Base-by-base conservation (phyloP, 2,329 filamentous ascomycete species). In the Coniochaeta ligniaria region DNA sequence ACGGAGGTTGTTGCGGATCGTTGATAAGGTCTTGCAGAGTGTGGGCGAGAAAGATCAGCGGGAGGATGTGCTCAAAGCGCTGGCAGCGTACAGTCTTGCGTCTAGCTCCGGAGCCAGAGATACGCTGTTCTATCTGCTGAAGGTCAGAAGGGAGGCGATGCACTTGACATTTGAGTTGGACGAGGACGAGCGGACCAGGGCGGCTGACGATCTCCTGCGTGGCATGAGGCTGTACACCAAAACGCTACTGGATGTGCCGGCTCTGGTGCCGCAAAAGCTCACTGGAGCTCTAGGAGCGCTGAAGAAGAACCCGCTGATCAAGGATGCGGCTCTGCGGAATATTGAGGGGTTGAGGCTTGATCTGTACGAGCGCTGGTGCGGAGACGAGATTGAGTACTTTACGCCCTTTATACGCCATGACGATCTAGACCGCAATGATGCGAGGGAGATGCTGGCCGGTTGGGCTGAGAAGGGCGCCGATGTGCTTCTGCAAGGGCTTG, bases 361-460 rank as follows among this genome's bases (percentile, higher is more conserved):
- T 69, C 76, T 95, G 11, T 86, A 91, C 68, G 85, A 88, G 64
- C 82, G 82, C 22, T 96, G 92, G 90, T 90, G 95, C 63, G 83
- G 89, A 20, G 86, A 92, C 8, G 91, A 96, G 62, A 90, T 96
- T 47, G 85, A 84, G 55, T 89, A 89, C 65, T 97, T 96, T 70
- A 94, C 87, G 0, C 93, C 93, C 0, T 96, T 92, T 76, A 90
- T 96, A 38, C 86, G 90, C 33, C 87, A 96, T 67, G 91, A 93
- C 65, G 90, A 95, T 65, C 73, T 91, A 5, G 83, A 86, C 26
- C 84, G 82, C 22, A 74, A 78, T 26, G 81, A 86, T 62, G 83
- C 84, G 0, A 80, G 81, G 47, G 81, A 84, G 2, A 84, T 84
- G 72, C 79, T 91, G 16, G 80, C 80, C 24, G 71, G 70, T 31